phyloP scores from a whole-genome alignment of 2,329 filamentous ascomycete species.

The Beauveria varroae region DNA sequence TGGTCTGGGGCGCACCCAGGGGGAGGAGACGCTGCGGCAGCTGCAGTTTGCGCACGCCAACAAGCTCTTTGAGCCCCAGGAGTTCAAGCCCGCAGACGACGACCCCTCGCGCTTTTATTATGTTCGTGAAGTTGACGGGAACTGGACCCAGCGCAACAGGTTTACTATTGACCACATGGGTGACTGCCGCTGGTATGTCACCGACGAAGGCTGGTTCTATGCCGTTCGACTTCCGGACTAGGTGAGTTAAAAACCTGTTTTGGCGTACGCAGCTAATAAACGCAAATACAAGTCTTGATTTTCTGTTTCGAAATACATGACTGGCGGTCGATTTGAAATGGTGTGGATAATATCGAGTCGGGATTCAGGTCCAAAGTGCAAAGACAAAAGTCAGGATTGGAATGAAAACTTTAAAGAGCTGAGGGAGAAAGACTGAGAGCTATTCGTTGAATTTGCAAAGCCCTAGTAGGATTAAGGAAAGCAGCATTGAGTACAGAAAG shows the following conservation, averaged over 20 bases:
- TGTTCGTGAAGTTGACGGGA: constrained; percentile 52
- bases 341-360: not conserved
- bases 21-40: constrained; percentile 40
- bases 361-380: not conserved
- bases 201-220: constrained; percentile 52
- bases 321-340: not conserved
- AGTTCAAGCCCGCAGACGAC: constrained; percentile 55
- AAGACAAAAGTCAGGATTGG: not conserved
- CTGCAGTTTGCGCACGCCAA: constrained; percentile 41
- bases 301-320: not conserved
- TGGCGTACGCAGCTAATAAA: not conserved
- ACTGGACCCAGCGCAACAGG: constrained; percentile 52
- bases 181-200: constrained; percentile 52
- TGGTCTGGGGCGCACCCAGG: constrained; percentile 43
- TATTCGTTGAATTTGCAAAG: not conserved
- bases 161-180: constrained; percentile 53
- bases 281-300: not conserved
- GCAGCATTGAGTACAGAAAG: not conserved
- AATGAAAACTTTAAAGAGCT: not conserved
- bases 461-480: not conserved
- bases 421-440: not conserved
- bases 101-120: constrained; percentile 54
- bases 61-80: constrained; percentile 48
- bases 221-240: constrained; percentile 45
- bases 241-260: not conserved